Base-by-base conservation (phyloP, 2,329 filamentous ascomycete genomes). In the Teratosphaeria zuluensis region DNA sequence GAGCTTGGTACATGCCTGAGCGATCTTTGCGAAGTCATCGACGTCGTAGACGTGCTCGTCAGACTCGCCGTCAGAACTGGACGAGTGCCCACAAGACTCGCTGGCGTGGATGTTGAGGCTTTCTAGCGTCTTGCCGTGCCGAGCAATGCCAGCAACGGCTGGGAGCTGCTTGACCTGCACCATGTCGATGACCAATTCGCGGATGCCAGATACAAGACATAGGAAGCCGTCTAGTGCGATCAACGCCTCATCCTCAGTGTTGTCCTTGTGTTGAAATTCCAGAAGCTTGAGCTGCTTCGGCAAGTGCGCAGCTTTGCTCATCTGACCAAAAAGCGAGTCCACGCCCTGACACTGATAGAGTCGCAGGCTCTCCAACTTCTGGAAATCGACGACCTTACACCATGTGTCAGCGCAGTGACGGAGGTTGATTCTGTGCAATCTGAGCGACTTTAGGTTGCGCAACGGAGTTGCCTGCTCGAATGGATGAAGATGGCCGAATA, bases 361-460 rank as follows among this genome's bases (percentile, higher is more conserved):
- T 2, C 74, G 70, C 16, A 80, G 69, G 51, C 70, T 70, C 59
- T 75, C 73, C 42, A 80, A 65, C 3, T 72, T 68, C 19, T 70
- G 70, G 59, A 80, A 79, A 59, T 79, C 70, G 60, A 80, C 72
- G 56, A 78, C 57, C 57, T 74, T 75, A 68, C 77, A 78, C 65
- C 77, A 80, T 2, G 76, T 77, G 11, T 77, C 74, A 4, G 76
- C 73, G n/a, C 75, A 76, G 61, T 79, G 75, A 31, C 77, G 73
- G 9, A 80, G 67, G 51, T 72, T 74, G 33, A 80, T 68, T 57
- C 75, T 73, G 55, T 79, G 76, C 31, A 80, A 64, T 1, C 73
- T 74, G 4, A 80, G 68, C 53, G 76, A 73, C 53, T 72, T 77
- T 28, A 80, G 67, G 19, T 68, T 65, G 51, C 69, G 68, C 54